Evolutionary conservation across 768 basidiomycete genomes (phyloP).

Genomic region (Suillus brevipes): DNA sequence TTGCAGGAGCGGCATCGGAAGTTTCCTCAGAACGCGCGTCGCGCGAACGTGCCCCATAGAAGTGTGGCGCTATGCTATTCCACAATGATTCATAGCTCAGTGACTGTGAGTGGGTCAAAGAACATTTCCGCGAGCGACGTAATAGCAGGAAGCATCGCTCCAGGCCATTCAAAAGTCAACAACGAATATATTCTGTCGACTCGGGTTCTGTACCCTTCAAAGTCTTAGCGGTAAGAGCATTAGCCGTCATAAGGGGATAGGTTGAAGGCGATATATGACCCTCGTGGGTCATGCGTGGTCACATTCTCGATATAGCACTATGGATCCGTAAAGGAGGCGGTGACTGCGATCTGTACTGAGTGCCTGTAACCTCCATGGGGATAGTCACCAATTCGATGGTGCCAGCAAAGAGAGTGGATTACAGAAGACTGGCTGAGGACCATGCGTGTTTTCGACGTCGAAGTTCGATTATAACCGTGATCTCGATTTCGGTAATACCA

Average conservation of each 20-base stretch:
- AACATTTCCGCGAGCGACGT: background rate
- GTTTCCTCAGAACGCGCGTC: background rate
- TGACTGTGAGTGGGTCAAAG: background rate
- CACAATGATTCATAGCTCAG: background rate
- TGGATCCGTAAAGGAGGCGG: background rate
- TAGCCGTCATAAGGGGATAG: background rate
- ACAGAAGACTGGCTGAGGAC: no score
- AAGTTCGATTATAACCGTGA: background rate
- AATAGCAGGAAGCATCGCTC: background rate
- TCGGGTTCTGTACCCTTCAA: background rate
- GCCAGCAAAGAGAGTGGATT: background rate
- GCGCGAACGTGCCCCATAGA: background rate
- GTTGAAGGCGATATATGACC: background rate
- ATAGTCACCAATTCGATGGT: background rate
- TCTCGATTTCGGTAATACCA: background rate
- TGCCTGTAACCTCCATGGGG: background rate
- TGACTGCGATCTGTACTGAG: background rate
- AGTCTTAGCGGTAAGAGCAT: background rate
- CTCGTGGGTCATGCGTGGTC: background rate
- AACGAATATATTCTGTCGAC: background rate
- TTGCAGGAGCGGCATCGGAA: background rate
- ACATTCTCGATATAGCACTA: background rate
- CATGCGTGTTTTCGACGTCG: background rate
- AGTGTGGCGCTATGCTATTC: background rate
- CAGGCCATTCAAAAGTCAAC: background rate